Evolutionary conservation across 2,329 filamentous ascomycete genomes (phyloP), one percentile per base, ranked within the genome.

Genomic region (Aspergillus awamori): DNA sequence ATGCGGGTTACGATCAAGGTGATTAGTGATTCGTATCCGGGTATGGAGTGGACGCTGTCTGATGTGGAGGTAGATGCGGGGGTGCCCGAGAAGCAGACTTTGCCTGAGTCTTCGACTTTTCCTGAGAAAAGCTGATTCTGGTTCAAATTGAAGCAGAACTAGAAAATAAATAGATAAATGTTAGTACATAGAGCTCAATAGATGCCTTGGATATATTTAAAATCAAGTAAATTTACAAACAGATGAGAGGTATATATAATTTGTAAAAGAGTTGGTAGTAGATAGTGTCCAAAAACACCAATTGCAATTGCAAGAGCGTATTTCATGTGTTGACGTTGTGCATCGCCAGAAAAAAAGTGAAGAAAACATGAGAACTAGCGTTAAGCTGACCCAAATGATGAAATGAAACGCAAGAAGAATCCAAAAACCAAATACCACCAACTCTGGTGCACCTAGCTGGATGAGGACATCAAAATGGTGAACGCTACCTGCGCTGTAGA

Each of bases 11-110:
- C 92, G 71, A 84, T 97, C 3, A 74, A 85, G 63, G 87, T 97
- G 2, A 81, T 95, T 17, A 98, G 94, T 76, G 95, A 98, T 81
- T 88, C 87, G 15, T 98, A 98, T 77, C 81, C 92, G 36, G 92
- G 90, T 0, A 86, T 98, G 83, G 80, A 82, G 67, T 89, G 87
- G 87, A 76, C 67, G 33, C 65, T 87, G 20, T 59, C 66, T 6
- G 80, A 79, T 3, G 77, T 87, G 7, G 82, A 84, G 53, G 77
- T 88, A 3, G 81, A 82, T 10, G 66, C 74, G 53, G 76, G 74
- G 54, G 76, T 73, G 8, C 72, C 76, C 45, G 58, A 43, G 26
- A 62, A 51, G 43, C 63, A 67, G 59, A 51, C 41, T 57, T 39
- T 69, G 20, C n/a, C 58, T 4, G 67, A 63, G 54, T 60, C 60